These are phyloP conservation scores for Aspergillus arachidicola DNA, from an alignment of 2,329 filamentous ascomycete species.

Conservation along the genomic window DNA sequence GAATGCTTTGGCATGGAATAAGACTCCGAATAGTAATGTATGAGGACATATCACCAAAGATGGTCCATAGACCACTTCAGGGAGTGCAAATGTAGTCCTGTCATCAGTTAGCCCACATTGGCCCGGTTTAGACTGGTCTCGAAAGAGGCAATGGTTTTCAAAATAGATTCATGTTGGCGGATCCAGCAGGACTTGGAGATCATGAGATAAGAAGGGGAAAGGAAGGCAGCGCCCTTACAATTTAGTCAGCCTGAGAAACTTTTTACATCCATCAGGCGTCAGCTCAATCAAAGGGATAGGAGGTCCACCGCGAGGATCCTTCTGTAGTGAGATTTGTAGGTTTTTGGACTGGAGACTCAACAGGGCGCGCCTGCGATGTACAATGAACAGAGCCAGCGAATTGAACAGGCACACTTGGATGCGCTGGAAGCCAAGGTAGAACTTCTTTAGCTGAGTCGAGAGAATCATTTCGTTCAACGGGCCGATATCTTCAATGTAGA, in stretches of 20 bases:
- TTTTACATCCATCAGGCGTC: conserved; percentile 22
- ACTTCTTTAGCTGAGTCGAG: conserved; percentile 18
- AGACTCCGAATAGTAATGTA: conserved; percentile 15
- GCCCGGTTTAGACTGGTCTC: too few relatives aligned
- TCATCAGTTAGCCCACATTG: too few relatives aligned
- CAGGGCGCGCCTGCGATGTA: conserved; percentile 20
- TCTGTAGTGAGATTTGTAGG: conserved; percentile 16
- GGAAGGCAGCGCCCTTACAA: too few relatives aligned
- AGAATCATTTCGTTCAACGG: conserved; percentile 21
- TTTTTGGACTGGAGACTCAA: conserved; percentile 18
- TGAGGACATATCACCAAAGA: conserved; percentile 23
- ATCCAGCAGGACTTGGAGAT: too few relatives aligned
- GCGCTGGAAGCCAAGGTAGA: conserved; percentile 19
- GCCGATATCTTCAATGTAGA: conserved; percentile 21
- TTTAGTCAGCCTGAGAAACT: conserved; percentile 21
- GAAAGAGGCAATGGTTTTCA: too few relatives aligned
- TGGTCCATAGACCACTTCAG: conserved; percentile 23
- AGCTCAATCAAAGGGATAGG: conserved; percentile 23
- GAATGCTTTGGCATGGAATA: conserved; percentile 22
- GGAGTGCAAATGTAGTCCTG: conserved; percentile 24
- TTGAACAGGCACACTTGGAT: conserved; percentile 20
- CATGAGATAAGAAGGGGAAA: too few relatives aligned
- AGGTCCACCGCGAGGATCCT: conserved; percentile 17
- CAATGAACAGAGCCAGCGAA: conserved; percentile 17
- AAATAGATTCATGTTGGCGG: too few relatives aligned